Conservation (phyloP, 75 land plant genomes). For the Cupressus sempervirens region DNA sequence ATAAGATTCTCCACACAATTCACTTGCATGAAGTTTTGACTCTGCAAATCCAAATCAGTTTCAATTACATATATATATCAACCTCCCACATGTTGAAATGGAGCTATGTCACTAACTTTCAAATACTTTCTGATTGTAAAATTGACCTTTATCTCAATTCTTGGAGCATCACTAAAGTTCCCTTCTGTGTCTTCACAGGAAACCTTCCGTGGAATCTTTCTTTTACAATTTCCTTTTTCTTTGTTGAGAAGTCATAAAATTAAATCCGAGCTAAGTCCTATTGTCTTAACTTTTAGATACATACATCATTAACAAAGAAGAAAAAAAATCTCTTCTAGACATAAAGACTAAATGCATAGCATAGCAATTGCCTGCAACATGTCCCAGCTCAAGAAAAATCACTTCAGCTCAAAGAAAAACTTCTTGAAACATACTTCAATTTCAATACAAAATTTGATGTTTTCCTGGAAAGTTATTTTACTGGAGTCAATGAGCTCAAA, state of each 20-base stretch:
- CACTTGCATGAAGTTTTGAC: neutral
- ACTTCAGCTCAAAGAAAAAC: neutral
- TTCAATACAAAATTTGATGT: neutral
- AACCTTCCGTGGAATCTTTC: neutral
- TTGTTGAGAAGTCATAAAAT: neutral
- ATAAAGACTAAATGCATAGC: neutral
- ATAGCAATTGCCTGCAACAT: neutral
- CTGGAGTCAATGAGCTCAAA: neutral
- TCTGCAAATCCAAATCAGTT: constrained; percentile 1
- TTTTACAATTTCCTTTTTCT: neutral
- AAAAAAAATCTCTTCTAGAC: neutral
- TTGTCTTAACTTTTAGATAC: neutral
- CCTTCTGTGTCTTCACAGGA: neutral
- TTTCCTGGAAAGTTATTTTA: neutral
- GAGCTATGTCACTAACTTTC: neutral
- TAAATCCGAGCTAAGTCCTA: neutral
- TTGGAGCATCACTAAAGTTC: neutral
- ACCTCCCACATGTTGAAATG: neutral
- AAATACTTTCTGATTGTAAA: neutral
- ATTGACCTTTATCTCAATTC: neutral
- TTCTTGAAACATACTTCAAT: neutral
- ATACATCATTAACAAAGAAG: neutral
- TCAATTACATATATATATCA: neutral
- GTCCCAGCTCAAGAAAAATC: neutral
- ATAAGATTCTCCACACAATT: neutral